Conservation (phyloP, 169 alveolate genomes). For the Eimeria necatrix region DNA sequence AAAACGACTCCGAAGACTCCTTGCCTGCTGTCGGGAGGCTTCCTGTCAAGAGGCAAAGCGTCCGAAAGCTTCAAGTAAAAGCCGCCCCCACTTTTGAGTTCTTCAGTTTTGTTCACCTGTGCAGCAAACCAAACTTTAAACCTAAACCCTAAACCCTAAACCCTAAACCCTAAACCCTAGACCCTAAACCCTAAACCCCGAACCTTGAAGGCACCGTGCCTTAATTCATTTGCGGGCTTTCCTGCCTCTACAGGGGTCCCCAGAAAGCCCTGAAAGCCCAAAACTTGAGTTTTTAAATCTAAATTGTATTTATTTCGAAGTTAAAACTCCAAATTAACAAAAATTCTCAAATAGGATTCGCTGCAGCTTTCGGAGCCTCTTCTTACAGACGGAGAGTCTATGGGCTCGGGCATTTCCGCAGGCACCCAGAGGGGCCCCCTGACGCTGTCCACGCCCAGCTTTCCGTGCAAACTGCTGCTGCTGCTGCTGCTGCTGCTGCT, state of each 20-base stretch:
- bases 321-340: neutral
- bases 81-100: slow-evolving; percentile 85
- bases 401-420: slow-evolving; percentile 32
- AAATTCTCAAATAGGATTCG: too few species aligned
- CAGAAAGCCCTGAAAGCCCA: too few species aligned
- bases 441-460: slow-evolving; percentile 12
- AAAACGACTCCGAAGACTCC: neutral
- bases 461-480: slow-evolving; percentile 47
- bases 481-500: neutral
- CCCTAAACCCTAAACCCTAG: too few species aligned
- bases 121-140: too few species aligned
- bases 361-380: neutral
- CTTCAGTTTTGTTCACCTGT: slow-evolving; percentile 78
- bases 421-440: slow-evolving; percentile 62
- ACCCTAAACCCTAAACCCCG: too few species aligned
- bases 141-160: too few species aligned
- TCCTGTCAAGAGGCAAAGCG: slow-evolving; percentile 84
- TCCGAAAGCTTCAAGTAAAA: slow-evolving; percentile 81
- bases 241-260: too few species aligned
- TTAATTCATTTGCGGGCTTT: too few species aligned
- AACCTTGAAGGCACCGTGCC: too few species aligned
- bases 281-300: too few species aligned
- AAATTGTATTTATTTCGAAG: too few species aligned
- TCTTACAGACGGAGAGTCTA: slow-evolving; percentile 25
- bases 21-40: slow-evolving; percentile 82